A percentile compares a stretch with the other conserved stretches of the same genome.
Evolutionary conservation across 108 stramenopile species (phyloP).

Genomic region (Parmales sp.): DNA sequence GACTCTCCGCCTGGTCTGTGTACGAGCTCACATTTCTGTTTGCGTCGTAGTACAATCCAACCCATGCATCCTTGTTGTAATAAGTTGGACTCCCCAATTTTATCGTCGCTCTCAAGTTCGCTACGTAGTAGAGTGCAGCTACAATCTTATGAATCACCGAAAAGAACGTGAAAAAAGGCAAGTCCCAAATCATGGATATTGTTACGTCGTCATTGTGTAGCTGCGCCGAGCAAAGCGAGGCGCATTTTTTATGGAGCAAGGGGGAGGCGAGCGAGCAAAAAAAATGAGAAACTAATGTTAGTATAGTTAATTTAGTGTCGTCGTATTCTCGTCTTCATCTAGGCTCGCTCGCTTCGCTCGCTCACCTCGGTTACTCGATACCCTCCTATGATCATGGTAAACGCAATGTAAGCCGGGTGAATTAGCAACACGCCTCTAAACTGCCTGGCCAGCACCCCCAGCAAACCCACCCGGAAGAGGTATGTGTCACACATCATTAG

Average conservation of each 20-base stretch:
- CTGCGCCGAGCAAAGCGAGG: too few species aligned
- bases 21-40: not conserved
- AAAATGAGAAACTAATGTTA: too few species aligned
- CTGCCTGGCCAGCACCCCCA: not conserved
- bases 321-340: too few species aligned
- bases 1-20: not conserved
- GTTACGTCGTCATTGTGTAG: not conserved
- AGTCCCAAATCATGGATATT: not conserved
- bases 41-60: not conserved
- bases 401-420: conserved; percentile 1
- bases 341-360: too few species aligned
- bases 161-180: not conserved
- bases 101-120: not conserved
- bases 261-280: too few species aligned
- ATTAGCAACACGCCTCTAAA: not conserved
- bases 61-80: conserved; percentile 13
- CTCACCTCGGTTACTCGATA: conserved; percentile 2
- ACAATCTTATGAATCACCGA: not conserved
- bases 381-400: not conserved
- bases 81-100: not conserved
- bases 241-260: too few species aligned
- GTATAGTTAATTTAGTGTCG: too few species aligned
- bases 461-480: conserved; percentile 6
- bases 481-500: conserved; percentile 13
- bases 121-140: conserved; percentile 6